Conservation (phyloP, 257 asterid genomes). For the Henckelia pumila region DNA sequence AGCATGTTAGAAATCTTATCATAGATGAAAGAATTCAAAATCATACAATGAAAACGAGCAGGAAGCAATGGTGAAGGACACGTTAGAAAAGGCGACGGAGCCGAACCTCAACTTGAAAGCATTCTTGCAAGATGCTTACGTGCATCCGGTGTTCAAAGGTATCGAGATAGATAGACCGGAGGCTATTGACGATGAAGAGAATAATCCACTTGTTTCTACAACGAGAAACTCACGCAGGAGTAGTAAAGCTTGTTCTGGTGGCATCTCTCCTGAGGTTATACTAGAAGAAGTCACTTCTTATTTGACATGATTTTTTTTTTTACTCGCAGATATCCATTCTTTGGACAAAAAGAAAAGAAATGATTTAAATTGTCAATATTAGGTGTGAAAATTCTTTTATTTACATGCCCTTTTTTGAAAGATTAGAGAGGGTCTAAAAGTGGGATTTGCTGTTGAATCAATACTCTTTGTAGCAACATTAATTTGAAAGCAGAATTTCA, state of each 20-base stretch:
- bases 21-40: too few relatives aligned
- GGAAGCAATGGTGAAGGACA: constrained; percentile 75
- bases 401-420: background rate
- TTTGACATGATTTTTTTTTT: constrained; percentile 7
- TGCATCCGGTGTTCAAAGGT: constrained; percentile 60
- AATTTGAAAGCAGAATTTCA: background rate
- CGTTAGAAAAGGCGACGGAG: constrained; percentile 65
- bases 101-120: constrained; percentile 58
- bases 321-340: constrained; percentile 8
- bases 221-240: constrained; percentile 47
- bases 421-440: background rate
- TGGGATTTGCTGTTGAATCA: background rate
- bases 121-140: constrained; percentile 55
- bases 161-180: constrained; percentile 31
- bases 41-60: constrained; percentile 22
- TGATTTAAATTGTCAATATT: constrained; percentile 25
- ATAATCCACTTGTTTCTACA: constrained; percentile 54
- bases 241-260: constrained; percentile 39
- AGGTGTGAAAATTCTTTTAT: background rate
- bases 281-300: constrained; percentile 1
- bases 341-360: background rate
- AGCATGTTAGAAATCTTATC: too few relatives aligned
- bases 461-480: background rate
- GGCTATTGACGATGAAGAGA: constrained; percentile 46
- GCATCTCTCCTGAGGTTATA: constrained; percentile 31